A percentile compares a stretch with the other conserved stretches of the same genome.
Evolutionary conservation across 139 green algal genomes (phyloP).

Genomic region (Mesostigma viride): DNA sequence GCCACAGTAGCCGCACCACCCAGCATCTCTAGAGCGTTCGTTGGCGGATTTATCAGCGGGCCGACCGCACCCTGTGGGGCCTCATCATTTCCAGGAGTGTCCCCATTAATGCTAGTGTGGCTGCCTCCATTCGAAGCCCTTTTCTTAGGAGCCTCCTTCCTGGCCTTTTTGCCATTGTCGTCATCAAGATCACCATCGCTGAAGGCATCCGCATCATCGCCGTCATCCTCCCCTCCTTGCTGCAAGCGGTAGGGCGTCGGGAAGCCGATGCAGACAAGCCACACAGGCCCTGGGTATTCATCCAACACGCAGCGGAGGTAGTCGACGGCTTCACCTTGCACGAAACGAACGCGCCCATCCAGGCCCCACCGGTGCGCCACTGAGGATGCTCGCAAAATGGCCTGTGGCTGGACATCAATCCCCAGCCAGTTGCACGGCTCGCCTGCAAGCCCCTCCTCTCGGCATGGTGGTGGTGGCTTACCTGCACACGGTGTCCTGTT

Average conservation of each 20-base stretch:
- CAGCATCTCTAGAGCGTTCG: neutral
- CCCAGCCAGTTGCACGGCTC: too few relatives aligned
- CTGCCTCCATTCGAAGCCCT: neutral
- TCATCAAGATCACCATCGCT: neutral
- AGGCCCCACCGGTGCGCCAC: neutral
- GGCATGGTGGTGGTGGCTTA: too few relatives aligned
- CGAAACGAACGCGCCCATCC: neutral
- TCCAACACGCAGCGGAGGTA: too few relatives aligned
- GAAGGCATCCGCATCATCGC: neutral
- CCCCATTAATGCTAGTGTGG: neutral
- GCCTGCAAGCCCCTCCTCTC: too few relatives aligned
- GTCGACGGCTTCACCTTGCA: too few relatives aligned
- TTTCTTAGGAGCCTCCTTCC: neutral
- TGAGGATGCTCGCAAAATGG: neutral
- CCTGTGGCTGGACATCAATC: neutral
- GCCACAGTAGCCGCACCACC: conserved; percentile 12
- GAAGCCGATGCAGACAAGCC: neutral
- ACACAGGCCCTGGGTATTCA: neutral
- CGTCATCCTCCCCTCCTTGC: neutral
- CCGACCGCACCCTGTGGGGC: neutral
- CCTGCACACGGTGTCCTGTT: too few relatives aligned
- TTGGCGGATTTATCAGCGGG: neutral
- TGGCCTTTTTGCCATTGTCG: too few relatives aligned
- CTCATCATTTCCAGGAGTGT: neutral
- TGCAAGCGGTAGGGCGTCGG: neutral